Percentiles rank a stretch among this genome's conserved stretches.
phyloP scores from a whole-genome alignment of 805 yeast genomes.

The Myxozyma neotropica region DNA sequence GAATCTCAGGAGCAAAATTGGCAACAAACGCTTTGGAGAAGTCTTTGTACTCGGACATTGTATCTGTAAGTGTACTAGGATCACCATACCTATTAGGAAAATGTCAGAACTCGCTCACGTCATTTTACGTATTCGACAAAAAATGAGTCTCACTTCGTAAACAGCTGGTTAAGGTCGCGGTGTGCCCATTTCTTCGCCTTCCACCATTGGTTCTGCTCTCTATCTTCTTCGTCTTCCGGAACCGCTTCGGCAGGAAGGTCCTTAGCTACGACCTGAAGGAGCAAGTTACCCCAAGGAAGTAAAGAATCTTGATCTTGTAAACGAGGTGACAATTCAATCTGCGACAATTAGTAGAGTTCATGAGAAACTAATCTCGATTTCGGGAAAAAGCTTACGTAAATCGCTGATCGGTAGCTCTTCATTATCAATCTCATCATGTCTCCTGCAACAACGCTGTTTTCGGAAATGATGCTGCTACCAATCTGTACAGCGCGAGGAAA shows the following conservation, averaged over 20 bases:
- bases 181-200: constrained; percentile 88
- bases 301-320: constrained; percentile 57
- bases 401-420: constrained; percentile 76
- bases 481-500: constrained; percentile 69
- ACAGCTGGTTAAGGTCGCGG: constrained; percentile 72
- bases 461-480: constrained; percentile 57
- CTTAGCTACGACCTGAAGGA: constrained; percentile 65
- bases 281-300: constrained; percentile 74
- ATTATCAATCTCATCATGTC: constrained; percentile 75
- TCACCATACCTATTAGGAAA: constrained; percentile 26
- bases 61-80: constrained; percentile 32
- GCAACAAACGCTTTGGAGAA: constrained; percentile 59
- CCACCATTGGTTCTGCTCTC: constrained; percentile 60
- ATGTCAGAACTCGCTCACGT: background rate
- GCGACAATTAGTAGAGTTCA: constrained; percentile 35
- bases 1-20: constrained; percentile 72
- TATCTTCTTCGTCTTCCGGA: constrained; percentile 56
- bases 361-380: no score
- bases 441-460: constrained; percentile 53
- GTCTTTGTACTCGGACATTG: constrained; percentile 54
- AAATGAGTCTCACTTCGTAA: constrained; percentile 61
- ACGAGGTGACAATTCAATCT: constrained; percentile 67
- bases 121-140: no score
- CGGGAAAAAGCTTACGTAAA: constrained; percentile 46
- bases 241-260: constrained; percentile 57